A percentile compares a stretch with the other conserved stretches of the same genome.
Conservation (phyloP, 208 protist species). For the Acanthamoeba royreba region DNA sequence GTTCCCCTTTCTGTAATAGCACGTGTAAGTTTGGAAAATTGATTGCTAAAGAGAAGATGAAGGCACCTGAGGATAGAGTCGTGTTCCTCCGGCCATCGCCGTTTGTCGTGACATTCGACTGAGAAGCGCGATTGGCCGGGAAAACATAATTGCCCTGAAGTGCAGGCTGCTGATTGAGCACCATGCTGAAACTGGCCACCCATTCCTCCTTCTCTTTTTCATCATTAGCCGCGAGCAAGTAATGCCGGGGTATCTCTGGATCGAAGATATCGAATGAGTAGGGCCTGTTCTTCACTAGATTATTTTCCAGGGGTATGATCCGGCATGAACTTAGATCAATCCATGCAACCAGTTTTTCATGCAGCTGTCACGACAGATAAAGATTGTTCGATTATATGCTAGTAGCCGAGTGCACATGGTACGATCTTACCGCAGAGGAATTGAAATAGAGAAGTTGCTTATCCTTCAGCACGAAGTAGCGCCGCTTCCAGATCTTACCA, state of each 20-base stretch:
- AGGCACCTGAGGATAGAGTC: no score
- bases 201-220: constrained; percentile 32
- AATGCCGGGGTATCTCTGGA: not conserved
- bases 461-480: constrained; percentile 43
- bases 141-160: not conserved
- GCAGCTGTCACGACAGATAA: not conserved
- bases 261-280: constrained; percentile 19
- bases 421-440: not conserved
- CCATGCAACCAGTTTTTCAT: constrained; percentile 10
- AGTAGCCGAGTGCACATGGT: no score
- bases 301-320: constrained; percentile 10
- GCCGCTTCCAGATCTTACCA: constrained; percentile 10
- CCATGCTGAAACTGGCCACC: constrained; percentile 32
- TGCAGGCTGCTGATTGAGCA: not conserved
- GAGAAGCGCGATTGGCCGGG: not conserved
- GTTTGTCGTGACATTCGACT: not conserved
- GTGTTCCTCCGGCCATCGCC: no score
- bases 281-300: not conserved
- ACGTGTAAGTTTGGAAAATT: no score
- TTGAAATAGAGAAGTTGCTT: constrained; percentile 1
- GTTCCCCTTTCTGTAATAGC: not conserved
- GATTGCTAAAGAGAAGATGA: no score
- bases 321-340: not conserved
- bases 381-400: not conserved
- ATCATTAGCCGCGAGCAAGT: constrained; percentile 6